phyloP scores from a whole-genome alignment of 305 asterid genomes.

The Solanum hybrid region DNA sequence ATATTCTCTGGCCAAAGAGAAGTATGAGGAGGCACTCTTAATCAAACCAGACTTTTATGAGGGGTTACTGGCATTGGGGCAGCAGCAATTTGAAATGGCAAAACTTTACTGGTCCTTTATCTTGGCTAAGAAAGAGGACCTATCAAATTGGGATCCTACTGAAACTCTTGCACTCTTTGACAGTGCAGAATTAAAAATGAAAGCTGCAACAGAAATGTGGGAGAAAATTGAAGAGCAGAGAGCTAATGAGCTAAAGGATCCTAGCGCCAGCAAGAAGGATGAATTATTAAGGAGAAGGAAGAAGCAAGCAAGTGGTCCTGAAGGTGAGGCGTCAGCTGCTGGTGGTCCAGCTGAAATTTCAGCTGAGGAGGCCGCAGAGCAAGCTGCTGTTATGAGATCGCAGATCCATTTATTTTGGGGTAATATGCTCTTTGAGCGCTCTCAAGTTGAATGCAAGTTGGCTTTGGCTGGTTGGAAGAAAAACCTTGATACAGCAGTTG shows the following conservation, averaged over 20 bases:
- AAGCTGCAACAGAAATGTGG: conserved; percentile 89
- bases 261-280: conserved; percentile 52
- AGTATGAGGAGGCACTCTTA: conserved; percentile 70
- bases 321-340: conserved; percentile 32
- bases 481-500: conserved; percentile 77
- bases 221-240: conserved; percentile 87
- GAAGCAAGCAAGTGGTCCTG: conserved; percentile 42
- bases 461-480: conserved; percentile 66
- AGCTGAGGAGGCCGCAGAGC: conserved; percentile 75
- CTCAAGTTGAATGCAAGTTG: conserved; percentile 83
- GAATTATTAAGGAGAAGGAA: conserved; percentile 53
- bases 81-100: conserved; percentile 97
- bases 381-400: conserved; percentile 86
- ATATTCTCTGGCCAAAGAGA: conserved; percentile 62
- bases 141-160: conserved; percentile 72
- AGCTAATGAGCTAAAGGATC: conserved; percentile 57
- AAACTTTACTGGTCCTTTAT: conserved; percentile 93
- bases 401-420: conserved; percentile 96
- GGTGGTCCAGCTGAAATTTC: conserved; percentile 36
- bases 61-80: conserved; percentile 88
- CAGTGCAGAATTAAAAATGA: conserved; percentile 87
- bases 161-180: conserved; percentile 71
- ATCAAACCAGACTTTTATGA: conserved; percentile 84
- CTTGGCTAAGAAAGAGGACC: conserved; percentile 76
- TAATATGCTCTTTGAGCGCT: conserved; percentile 88